Evolutionary conservation across 169 alveolate species (phyloP).

Genomic region (Blepharisma undulans): DNA sequence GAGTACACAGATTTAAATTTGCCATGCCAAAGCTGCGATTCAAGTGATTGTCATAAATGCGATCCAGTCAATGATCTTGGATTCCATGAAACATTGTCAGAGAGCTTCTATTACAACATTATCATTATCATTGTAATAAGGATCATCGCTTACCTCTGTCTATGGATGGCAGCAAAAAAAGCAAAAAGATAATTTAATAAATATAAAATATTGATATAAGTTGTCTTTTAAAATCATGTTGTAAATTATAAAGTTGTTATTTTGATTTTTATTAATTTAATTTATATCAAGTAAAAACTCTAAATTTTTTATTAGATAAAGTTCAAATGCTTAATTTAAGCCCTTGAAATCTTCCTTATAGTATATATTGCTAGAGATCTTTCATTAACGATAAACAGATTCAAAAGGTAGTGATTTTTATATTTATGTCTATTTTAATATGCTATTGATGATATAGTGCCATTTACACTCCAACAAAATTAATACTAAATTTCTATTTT

Average conservation of each 20-base stretch:
- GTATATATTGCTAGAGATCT: no score
- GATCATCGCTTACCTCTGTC: neutral
- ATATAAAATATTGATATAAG: neutral
- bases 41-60: neutral
- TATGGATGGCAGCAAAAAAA: neutral
- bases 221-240: neutral
- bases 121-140: neutral
- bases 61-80: constrained; percentile 8
- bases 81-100: neutral
- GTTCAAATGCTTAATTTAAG: no score
- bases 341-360: no score
- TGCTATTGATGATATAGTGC: no score
- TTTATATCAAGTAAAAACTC: no score
- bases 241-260: neutral
- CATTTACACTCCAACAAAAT: no score
- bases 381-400: no score
- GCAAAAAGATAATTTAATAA: neutral
- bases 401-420: no score
- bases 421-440: no score
- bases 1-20: constrained; percentile 44
- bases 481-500: no score
- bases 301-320: no score
- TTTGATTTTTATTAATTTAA: constrained; percentile 69
- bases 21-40: neutral
- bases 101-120: neutral